Evolutionary conservation across 1,284 basidiomycete species (phyloP), one percentile per base, ranked within the genome.

Genomic region (Phellopilus nigrolimitatus): DNA sequence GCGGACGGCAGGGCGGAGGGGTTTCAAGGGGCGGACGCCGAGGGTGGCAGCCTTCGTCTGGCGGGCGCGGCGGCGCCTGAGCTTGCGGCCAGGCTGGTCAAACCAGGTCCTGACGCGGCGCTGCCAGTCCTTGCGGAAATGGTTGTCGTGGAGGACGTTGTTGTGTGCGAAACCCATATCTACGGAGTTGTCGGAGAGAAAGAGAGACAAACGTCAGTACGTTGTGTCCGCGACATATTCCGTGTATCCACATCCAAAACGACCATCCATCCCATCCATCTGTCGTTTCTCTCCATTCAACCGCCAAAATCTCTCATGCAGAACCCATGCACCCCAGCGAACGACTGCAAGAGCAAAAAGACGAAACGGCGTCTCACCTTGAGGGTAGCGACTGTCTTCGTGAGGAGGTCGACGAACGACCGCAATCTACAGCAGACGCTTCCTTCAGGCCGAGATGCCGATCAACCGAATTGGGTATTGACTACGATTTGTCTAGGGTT

Each of bases 51-150:
- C 93, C 79, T 97, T 98, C 66, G 80, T 78, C 73, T 91, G 86
- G 72, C 97, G 91, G 47, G 95, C 93, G 58, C 80, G 86, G 70
- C 97, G 91, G 71, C 97, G 84, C 70, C 92, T 88, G 73, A 95
- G 90, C 79, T 99, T 99, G 72, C 91, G 90, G 55, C 95, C 97
- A 59, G 95, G 93, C 76, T 99, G 97, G 80, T 99, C 91, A 71
- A 99, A 99, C 95, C 95, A 95, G 68, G 91, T 95, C 73, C 88
- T 88, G 66, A 97, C 92, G 63, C 86, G 85, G 68, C 84, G 80
- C 73, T 95, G 90, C 93, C 93, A 97, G 73, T 97, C 93, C 87
- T 99, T 99, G 76, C 85, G 91, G 85, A 97, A 97, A 71, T 97
- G 95, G 76, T 95, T 95, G 68, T 76, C 79, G 74, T 83, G 92